Base-by-base conservation (phyloP, 306 rosid genomes). In the Neltuma alba region DNA sequence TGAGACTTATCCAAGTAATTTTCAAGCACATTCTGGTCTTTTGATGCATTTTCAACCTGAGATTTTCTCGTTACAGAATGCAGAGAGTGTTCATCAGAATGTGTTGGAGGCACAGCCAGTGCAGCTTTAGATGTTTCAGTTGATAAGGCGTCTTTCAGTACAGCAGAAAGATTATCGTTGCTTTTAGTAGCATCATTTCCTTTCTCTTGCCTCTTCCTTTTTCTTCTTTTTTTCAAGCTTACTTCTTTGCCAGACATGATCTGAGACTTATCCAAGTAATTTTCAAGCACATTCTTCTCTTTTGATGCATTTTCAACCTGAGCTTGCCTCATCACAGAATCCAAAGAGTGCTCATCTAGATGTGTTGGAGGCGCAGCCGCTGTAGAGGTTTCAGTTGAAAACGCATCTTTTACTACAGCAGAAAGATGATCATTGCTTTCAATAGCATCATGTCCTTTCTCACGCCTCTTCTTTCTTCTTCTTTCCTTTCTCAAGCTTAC, bases 31-130 rank as follows among this genome's bases (percentile, higher is more conserved):
- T 55, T 63, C 47, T 34, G 57, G 52, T 79, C 78, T 75, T 40
- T 76, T 48, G 31, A 38, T 70, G 70, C 81, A 69, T 64, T 55
- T 50, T 76, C 75, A 45, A 25, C 79, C 33, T 48, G 48, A 71
- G 86, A 70, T 72, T 74, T 60, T 65, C 63, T 38, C 33, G 45
- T 61, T 42, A 74, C 79, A 36, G 66, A 58, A 79, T 88, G 86
- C 30, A 55, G 45, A 54, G 66, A 47, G 70, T 44, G 21, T 75
- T 78, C 67, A 60, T 70, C 77, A 8, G 66, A 52, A 83, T 73
- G 80, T 61, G 73, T 67, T 5, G 66, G 38, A 71, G 83, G 57
- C 31, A 66, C 66, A 73, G 33, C 68, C 3, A 27, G 23, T 40
- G 77, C 81, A 5, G 63, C 54, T 14, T 25, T 13, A 57, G 33